Evolutionary conservation across 225 moss, liverwort and hornwort species (phyloP), one percentile per base, ranked within the genome.

Genomic region (Anthoceros angustus): DNA sequence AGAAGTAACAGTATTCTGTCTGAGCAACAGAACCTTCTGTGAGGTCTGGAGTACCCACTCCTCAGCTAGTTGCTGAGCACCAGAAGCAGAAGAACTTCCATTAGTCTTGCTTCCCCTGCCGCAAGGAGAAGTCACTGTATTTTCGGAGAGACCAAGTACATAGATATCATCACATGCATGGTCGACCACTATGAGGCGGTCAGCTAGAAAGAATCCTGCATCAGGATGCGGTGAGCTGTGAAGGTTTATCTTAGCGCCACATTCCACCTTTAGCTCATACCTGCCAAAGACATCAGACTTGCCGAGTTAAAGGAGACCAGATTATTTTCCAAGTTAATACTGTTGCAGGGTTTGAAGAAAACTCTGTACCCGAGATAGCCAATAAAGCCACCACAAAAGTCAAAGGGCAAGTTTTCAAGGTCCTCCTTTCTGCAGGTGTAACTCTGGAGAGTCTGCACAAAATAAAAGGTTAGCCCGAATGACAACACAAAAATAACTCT

Each of bases 331-430:
- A 24, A 71, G 18, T 12, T 4, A 12, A 24, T 21, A 42, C 9
- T 61, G 25, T 12, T 39, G 62, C 64, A 64, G 38, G 23, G 23
- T 15, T 38, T 38, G 40, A 32, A 64, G 42, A 61, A 70, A 63
- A 21, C 39, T 46, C 73, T 88, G 68, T 70, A 98, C 98, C 98
- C 98, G 74, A 98, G 77, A 64, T 98, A 98, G 61, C 98, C 98
- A 74, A 98, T 78, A 79, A 86, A 98, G 69, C 98, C 98, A 76
- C 98, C 98, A 76, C 98, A 92, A 71, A 98, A 98, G 81, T 98
- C 89, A 71, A 98, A 98, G 62, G 98, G 98, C 67, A 98, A 81
- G 66, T 75, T 74, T 74, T 75, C 80, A 67, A 82, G 86, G 73
- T 98, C 98, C 76, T 86, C 88, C 74, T 75, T 73, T 72, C 73